These are phyloP conservation scores for Colletotrichum sp. DNA, from an alignment of 2,329 filamentous ascomycete genomes.

Conservation along the genomic window DNA sequence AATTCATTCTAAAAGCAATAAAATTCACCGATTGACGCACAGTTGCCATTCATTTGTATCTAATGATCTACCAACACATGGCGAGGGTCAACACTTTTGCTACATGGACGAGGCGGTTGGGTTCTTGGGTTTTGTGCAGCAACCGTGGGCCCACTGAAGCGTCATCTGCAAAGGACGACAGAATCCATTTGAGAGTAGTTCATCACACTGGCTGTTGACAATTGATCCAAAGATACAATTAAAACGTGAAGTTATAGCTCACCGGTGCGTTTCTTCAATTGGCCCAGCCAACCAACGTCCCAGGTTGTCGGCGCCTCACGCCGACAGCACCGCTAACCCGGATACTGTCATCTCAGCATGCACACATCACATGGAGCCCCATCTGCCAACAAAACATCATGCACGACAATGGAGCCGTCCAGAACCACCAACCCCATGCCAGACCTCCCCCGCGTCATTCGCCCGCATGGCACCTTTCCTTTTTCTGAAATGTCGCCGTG, in stretches of 20 bases:
- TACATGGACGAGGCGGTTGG: too few species aligned
- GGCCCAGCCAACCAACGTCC: not conserved
- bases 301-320: not conserved
- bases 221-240: not conserved
- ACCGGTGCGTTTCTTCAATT: not conserved
- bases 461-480: not conserved
- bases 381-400: not conserved
- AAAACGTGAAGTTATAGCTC: accelerated
- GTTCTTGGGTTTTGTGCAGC: too few species aligned
- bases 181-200: not conserved
- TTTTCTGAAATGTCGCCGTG: not conserved
- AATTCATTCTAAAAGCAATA: too few species aligned
- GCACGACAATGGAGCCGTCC: not conserved
- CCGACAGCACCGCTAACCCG: not conserved
- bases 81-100: too few species aligned
- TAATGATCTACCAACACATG: too few species aligned
- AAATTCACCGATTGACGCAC: too few species aligned
- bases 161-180: too few species aligned
- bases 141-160: too few species aligned
- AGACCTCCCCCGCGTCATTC: not conserved
- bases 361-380: not conserved
- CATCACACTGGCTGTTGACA: not conserved
- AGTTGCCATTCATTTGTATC: too few species aligned
- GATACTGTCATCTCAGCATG: not conserved
- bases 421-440: not conserved